Evolutionary conservation across 2,329 filamentous ascomycete genomes (phyloP), one percentile per base, ranked within the genome.

Genomic region (Cladosporium sp.): DNA sequence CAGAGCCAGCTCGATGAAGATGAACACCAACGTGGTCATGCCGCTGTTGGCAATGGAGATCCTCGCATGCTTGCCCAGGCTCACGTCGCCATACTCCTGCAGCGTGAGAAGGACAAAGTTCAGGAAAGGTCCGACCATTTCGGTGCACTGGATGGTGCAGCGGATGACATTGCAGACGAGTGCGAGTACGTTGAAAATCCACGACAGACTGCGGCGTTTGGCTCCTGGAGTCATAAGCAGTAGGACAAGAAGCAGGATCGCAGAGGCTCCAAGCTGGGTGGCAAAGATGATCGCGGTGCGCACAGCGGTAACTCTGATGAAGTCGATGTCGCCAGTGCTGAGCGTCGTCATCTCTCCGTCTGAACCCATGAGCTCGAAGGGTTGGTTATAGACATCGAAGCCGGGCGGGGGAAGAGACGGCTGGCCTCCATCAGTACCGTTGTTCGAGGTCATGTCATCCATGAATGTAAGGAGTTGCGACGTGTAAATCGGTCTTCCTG

Each of bases 181-280:
- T 16, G 86, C 85, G 28, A 83, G 66, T 23, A 85, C 70, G 74
- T 93, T 92, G 71, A 93, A 80, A 68, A 88, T 73, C 75, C 90
- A 91, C 23, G 91, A 84, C 0, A 82, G 74, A 1, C 89, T 88
- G 62, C 80, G 79, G 67, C 91, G 85, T 75, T 91, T 92, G 69
- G 86, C 81, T 0, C 81, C 75, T 23, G 86, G 86, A 0, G 91
- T 93, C 76, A 93, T 83, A 66, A 89, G 78, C 12, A 92, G 78
- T 2, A 93, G 80, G 33, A 90, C 81, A 52, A 89, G 70, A 21
- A 93, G 80, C 72, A 92, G 85, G 67, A 89, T 78, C 65, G 89
- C 69, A 56, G 85, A 86, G 28, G 89, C 86, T 33, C 91, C 91
- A 61, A 93, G 82, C 75, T 94, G 91, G 21, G 84, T 79, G 62